Evolutionary conservation across 1,284 basidiomycete species (phyloP).

Genomic region (Paramarasmius palmivorus): DNA sequence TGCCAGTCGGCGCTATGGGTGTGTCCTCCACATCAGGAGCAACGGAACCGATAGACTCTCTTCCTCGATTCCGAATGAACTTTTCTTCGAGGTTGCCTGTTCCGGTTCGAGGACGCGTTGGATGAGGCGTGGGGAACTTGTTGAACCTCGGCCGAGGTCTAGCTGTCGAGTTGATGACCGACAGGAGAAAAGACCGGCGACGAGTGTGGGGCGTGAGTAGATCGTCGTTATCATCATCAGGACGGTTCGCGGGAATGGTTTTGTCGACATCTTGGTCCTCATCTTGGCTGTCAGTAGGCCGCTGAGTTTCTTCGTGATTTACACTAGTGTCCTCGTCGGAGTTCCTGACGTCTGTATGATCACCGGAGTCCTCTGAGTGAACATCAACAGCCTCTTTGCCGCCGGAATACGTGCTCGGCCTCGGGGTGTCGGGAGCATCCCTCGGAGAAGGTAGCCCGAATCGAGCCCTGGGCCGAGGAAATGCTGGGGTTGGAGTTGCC

Average conservation of each 20-base stretch:
- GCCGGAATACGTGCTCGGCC: constrained; percentile 13
- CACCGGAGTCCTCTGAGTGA: not conserved
- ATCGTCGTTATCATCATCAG: constrained; percentile 27
- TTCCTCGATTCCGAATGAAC: not conserved
- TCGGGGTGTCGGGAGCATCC: constrained; percentile 35
- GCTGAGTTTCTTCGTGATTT: not conserved
- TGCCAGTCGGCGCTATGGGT: not conserved
- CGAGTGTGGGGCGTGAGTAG: constrained; percentile 65
- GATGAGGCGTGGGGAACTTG: constrained; percentile 64
- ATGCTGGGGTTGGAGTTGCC: constrained; percentile 64
- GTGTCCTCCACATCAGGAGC: not conserved
- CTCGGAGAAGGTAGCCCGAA: constrained; percentile 49
- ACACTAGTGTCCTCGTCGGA: not conserved
- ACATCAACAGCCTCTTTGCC: not conserved
- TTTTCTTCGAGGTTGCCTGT: not conserved
- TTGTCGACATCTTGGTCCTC: constrained; percentile 25
- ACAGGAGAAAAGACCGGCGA: constrained; percentile 72
- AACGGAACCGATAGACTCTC: constrained; percentile 2
- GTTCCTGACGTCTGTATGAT: not conserved
- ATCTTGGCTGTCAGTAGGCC: constrained; percentile 20
- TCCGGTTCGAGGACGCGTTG: constrained; percentile 18
- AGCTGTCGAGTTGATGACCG: constrained; percentile 75
- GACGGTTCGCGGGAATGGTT: constrained; percentile 25
- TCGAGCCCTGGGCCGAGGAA: constrained; percentile 59
- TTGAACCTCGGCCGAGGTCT: constrained; percentile 58